Evolutionary conservation across 495 filamentous ascomycete species (phyloP), one percentile per base, ranked within the genome.

Genomic region (Penicillium macrosclerotiorum): DNA sequence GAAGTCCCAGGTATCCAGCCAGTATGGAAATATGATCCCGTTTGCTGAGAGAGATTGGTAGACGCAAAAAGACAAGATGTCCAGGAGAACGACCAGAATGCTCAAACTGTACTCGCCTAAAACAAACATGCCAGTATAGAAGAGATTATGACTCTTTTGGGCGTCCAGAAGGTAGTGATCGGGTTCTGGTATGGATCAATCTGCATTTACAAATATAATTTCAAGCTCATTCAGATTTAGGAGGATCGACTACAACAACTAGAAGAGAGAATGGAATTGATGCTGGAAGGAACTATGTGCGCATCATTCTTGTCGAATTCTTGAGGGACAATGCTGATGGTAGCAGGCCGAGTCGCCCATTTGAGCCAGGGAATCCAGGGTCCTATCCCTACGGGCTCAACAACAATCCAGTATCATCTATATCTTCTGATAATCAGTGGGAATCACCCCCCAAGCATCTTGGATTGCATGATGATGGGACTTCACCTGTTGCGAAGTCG

Each of bases 61-160:
- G 68, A 49, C 47, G 69, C 41, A 72, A 74, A 50, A 74, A 74
- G 47, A 70, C 59, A n/a, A 59, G 71, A 33, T 74, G 71, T 51
- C 71, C 71, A 6, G 71, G 67, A 14, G 71, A 74, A 50, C 62
- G 59, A 26, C 71, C 71, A 9, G 55, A 59, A 8, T 74, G 71
- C 38, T 74, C 71, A 23, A 70, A 58, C 25, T 74, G 71, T 33
- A 51, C 64, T 8, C 64, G 71, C 11, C 62, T 74, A 16, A 55
- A 60, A 22, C 69, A 74, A 44, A 20, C 44, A 26, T 74, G 71
- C 46, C 65, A 60, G 23, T 74, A 72, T 43, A 54, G 62, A 11
- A 41, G 53, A 25, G 37, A 26, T 24, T 47, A 52, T 43, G 52
- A 52, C n/a, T 19, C 30, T 0, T 27, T 41, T 31, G 52, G 56